Conservation (phyloP, 2,329 filamentous ascomycete species). For the Phoma herbarum region DNA sequence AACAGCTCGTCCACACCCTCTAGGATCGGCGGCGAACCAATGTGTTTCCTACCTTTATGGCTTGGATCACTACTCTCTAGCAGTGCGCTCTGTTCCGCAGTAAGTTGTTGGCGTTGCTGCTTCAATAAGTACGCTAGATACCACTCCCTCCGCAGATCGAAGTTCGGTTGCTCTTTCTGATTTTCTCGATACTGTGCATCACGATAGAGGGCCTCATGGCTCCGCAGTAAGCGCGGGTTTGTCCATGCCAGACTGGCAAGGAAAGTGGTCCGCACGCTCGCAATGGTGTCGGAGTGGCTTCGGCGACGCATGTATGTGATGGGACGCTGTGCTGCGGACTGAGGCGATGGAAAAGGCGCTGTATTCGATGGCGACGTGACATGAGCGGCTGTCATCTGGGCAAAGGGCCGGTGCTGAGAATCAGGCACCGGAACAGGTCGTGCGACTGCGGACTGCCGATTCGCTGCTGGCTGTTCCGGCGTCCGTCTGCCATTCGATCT, state of each 20-base stretch:
- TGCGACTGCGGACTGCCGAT: neutral
- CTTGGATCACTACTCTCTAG: neutral
- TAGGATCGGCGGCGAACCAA: neutral
- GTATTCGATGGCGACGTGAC: neutral
- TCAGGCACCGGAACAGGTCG: neutral
- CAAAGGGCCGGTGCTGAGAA: neutral
- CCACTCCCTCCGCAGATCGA: neutral
- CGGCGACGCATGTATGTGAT: neutral
- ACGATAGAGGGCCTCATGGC: neutral
- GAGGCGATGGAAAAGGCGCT: neutral
- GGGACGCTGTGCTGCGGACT: neutral
- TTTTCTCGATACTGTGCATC: conserved; percentile 6
- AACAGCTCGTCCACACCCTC: neutral
- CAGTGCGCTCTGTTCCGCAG: neutral
- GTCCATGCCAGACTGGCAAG: neutral
- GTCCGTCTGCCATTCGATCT: neutral
- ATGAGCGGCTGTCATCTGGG: neutral
- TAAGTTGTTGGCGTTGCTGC: neutral
- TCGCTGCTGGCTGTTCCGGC: neutral
- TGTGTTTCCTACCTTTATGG: neutral
- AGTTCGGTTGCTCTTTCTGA: neutral
- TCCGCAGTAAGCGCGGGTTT: neutral
- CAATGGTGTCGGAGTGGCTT: neutral
- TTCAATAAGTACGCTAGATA: neutral
- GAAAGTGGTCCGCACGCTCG: neutral